Evolutionary conservation across 208 protist species (phyloP).

Genomic region (Naegleria fowleri): DNA sequence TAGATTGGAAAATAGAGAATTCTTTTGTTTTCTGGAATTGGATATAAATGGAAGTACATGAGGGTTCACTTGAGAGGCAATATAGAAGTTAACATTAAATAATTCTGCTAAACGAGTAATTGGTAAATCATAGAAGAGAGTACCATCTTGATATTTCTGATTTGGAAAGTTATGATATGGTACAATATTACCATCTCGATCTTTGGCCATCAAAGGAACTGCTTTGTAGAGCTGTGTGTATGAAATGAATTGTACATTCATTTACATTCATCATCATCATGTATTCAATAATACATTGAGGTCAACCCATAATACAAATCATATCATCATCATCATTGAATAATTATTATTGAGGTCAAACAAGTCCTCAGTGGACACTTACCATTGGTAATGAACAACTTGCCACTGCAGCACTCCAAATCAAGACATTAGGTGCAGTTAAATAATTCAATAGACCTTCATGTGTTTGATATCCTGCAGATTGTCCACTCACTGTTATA

Average conservation of each 20-base stretch:
- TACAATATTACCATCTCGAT: conserved; percentile 43
- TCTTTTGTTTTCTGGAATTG: background rate
- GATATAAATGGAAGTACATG: conserved; percentile 65
- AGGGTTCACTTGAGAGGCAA: conserved; percentile 69
- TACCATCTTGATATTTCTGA: conserved; percentile 60
- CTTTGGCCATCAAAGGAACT: conserved; percentile 60
- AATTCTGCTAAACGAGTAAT: conserved; percentile 55
- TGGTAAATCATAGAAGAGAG: conserved; percentile 57
- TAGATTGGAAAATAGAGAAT: conserved; percentile 23
- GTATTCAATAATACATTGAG: background rate
- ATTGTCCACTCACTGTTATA: conserved; percentile 55
- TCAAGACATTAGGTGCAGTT: conserved; percentile 64
- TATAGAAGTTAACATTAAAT: conserved; percentile 66
- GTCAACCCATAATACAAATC: too few relatives aligned
- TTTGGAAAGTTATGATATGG: conserved; percentile 46
- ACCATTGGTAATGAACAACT: conserved; percentile 57
- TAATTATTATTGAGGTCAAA: too few relatives aligned
- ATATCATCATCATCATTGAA: too few relatives aligned
- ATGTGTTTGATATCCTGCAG: conserved; percentile 43
- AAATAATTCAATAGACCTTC: conserved; percentile 70
- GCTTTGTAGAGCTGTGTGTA: conserved; percentile 50
- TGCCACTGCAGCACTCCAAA: conserved; percentile 65
- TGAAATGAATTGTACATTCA: too few relatives aligned
- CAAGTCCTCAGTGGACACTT: too few relatives aligned
- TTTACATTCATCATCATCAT: too few relatives aligned